Evolutionary conservation across 495 filamentous ascomycete species (phyloP).

Genomic region (Tuber calosporum): DNA sequence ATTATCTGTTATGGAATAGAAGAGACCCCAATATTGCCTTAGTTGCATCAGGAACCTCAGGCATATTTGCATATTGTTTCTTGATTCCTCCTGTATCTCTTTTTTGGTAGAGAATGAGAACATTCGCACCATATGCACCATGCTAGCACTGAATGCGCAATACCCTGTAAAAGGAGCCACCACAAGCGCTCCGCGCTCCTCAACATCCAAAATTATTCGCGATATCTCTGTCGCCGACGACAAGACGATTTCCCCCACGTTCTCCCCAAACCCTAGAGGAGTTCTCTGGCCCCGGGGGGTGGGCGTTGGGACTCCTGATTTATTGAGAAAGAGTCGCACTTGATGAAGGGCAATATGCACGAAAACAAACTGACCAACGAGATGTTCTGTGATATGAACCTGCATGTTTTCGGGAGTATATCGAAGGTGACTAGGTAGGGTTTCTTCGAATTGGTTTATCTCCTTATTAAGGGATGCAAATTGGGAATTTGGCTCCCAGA

Average conservation of each 20-base stretch:
- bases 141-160: conserved; percentile 84
- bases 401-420: conserved; percentile 80
- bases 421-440: conserved; percentile 60
- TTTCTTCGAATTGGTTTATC: conserved; percentile 60
- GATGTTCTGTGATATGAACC: conserved; percentile 70
- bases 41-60: conserved; percentile 86
- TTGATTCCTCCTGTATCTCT: conserved; percentile 63
- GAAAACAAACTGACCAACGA: conserved; percentile 91
- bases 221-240: conserved; percentile 89
- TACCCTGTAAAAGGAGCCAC: conserved; percentile 91
- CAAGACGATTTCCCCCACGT: conserved; percentile 67
- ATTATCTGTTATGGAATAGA: conserved; percentile 91
- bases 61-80: conserved; percentile 79
- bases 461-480: conserved; percentile 65
- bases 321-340: conserved; percentile 80
- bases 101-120: conserved; percentile 67
- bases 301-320: conserved; percentile 72
- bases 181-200: conserved; percentile 59
- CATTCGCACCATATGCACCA: conserved; percentile 84
- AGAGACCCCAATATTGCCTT: conserved; percentile 97
- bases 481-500: conserved; percentile 75
- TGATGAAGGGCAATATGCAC: conserved; percentile 85
- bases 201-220: conserved; percentile 68
- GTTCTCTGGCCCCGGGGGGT: conserved; percentile 59
- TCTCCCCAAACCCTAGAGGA: conserved; percentile 70